Percentiles rank a stretch among this genome's conserved stretches.
These are phyloP conservation scores for Calonectria leucothoes DNA, from an alignment of 2,329 filamentous ascomycete genomes.

Conservation along the genomic window DNA sequence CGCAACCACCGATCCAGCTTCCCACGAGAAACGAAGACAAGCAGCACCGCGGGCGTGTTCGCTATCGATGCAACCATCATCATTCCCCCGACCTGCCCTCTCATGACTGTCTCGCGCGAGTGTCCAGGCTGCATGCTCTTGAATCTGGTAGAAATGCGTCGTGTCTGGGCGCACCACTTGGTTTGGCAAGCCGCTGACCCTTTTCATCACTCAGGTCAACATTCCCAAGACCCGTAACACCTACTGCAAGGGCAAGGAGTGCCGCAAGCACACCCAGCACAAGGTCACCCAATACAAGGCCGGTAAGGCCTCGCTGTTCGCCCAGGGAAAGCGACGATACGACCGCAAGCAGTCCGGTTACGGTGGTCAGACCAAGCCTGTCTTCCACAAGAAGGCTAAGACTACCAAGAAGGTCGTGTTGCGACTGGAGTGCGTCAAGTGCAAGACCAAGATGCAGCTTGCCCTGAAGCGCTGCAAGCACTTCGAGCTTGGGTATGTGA, in stretches of 20 bases:
- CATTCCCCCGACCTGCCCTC: slow-evolving; percentile 3
- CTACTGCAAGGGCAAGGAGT: slow-evolving; percentile 97
- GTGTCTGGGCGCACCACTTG: slow-evolving; percentile 16
- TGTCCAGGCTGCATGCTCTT: slow-evolving; percentile 15
- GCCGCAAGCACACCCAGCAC: slow-evolving; percentile 91
- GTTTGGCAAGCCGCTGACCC: slow-evolving; percentile 45
- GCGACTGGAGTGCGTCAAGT: slow-evolving; percentile 95
- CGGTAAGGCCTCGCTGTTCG: slow-evolving; percentile 95
- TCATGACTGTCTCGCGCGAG: slow-evolving; percentile 37
- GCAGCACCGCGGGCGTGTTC: background rate
- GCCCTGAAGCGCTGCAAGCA: slow-evolving; percentile 99
- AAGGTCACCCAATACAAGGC: slow-evolving; percentile 98
- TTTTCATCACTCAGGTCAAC: slow-evolving; percentile 77
- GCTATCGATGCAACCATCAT: slow-evolving; percentile 10
- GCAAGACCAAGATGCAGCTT: slow-evolving; percentile 99
- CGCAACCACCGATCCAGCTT: slow-evolving; percentile 29
- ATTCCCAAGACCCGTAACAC: slow-evolving; percentile 98
- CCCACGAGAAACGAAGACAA: slow-evolving; percentile 31
- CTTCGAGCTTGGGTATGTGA: slow-evolving; percentile 96
- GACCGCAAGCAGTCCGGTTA: slow-evolving; percentile 99
- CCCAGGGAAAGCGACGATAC: slow-evolving; percentile 99
- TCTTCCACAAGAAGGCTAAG: slow-evolving; percentile 99
- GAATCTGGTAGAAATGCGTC: slow-evolving; percentile 19
- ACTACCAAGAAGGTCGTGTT: slow-evolving; percentile 99
- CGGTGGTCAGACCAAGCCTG: slow-evolving; percentile 99